Conservation (phyloP, 179 eudicot species). For the Beta lomatogona region DNA sequence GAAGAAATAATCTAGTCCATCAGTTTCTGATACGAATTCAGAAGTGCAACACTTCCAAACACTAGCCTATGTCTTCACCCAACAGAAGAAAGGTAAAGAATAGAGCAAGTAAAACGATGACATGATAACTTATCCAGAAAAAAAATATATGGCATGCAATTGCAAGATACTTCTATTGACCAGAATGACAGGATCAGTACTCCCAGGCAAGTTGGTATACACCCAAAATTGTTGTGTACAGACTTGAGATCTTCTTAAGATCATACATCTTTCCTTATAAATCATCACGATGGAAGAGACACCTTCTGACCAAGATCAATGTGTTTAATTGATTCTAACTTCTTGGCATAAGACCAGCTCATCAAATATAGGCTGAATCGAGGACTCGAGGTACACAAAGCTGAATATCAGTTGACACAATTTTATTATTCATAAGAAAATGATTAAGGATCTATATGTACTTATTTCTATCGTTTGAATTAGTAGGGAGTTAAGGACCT, state of each 20-base stretch:
- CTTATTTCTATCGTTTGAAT: neutral
- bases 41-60: neutral
- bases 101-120: neutral
- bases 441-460: neutral
- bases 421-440: neutral
- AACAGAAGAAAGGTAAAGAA: neutral
- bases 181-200: neutral
- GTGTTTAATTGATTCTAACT: neutral
- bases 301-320: neutral
- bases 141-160: neutral
- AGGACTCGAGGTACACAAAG: neutral
- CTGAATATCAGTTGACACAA: neutral
- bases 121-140: neutral
- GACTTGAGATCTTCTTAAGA: neutral
- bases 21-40: neutral
- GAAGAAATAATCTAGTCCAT: neutral
- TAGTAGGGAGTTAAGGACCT: slow-evolving; percentile 11
- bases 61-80: neutral
- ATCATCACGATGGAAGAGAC: neutral
- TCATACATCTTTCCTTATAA: neutral
- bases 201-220: neutral
- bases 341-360: neutral
- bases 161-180: neutral
- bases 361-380: neutral
- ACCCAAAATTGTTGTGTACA: neutral